Percentiles rank a stretch among this genome's conserved stretches.
Conservation (phyloP, 1,139 yeast species). For the Geotrichum citri-aurantii region DNA sequence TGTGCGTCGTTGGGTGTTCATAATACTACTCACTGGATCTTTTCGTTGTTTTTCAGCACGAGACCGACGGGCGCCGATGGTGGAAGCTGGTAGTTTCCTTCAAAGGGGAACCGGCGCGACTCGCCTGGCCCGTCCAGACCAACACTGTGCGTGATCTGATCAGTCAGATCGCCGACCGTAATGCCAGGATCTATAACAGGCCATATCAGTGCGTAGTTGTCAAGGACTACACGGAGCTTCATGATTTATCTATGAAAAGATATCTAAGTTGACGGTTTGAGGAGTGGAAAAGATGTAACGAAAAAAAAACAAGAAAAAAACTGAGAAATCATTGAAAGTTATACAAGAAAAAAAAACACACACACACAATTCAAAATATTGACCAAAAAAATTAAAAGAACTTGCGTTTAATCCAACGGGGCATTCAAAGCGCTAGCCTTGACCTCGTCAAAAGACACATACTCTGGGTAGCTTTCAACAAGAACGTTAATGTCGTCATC, state of each 20-base stretch:
- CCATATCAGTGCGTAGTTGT: background rate
- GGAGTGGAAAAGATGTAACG: background rate
- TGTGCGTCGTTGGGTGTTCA: no score
- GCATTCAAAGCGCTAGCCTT: conserved; percentile 10
- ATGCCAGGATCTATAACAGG: background rate
- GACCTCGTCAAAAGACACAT: conserved; percentile 7
- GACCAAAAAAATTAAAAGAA: background rate
- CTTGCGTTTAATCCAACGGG: conserved; percentile 12
- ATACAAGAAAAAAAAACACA: background rate
- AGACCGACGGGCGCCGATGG: background rate
- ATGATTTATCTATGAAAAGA: background rate
- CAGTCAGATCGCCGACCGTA: background rate
- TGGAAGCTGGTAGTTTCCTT: background rate
- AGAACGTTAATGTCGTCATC: conserved; percentile 27
- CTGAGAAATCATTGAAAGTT: background rate
- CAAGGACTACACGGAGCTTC: background rate
- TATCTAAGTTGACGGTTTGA: background rate
- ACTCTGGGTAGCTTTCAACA: conserved; percentile 27
- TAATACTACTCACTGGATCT: background rate
- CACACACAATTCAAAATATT: no score
- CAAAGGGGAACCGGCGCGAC: background rate
- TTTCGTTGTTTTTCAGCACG: background rate
- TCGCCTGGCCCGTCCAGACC: background rate
- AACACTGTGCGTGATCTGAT: background rate
- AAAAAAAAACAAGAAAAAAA: background rate